Evolutionary conservation across 2,329 filamentous ascomycete species (phyloP).

Genomic region (Chrysosphaeria jannelii): DNA sequence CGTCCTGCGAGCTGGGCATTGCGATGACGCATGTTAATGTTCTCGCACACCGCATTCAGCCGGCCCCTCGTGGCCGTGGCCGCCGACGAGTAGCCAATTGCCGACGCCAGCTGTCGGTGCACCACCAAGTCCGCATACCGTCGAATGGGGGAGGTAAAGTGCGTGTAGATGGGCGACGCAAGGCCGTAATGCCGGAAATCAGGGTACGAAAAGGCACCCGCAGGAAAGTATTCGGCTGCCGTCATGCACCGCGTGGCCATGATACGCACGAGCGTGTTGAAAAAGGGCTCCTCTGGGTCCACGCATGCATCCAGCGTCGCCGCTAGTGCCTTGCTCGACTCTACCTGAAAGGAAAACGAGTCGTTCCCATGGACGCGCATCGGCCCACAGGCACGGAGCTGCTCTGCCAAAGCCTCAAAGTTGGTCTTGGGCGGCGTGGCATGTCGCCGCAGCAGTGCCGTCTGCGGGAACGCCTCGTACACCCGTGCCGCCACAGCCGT

Average conservation of each 20-base stretch:
- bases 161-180: constrained; percentile 89
- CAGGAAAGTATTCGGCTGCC: constrained; percentile 93
- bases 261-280: constrained; percentile 93
- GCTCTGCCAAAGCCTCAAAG: constrained; percentile 78
- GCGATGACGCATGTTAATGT: constrained; percentile 91
- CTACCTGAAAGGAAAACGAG: constrained; percentile 44
- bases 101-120: constrained; percentile 50
- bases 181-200: constrained; percentile 96
- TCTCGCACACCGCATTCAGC: constrained; percentile 82
- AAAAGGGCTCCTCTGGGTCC: constrained; percentile 63
- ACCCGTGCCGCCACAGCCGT: constrained; percentile 77
- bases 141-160: constrained; percentile 91
- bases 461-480: constrained; percentile 78
- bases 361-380: constrained; percentile 6
- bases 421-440: constrained; percentile 79
- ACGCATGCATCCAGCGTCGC: constrained; percentile 69
- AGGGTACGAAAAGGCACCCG: constrained; percentile 69
- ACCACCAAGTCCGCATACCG: constrained; percentile 92
- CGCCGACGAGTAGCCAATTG: constrained; percentile 81
- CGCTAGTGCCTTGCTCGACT: constrained; percentile 76
- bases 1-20: constrained; percentile 90
- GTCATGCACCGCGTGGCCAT: constrained; percentile 98
- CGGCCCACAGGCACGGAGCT: constrained; percentile 33
- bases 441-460: constrained; percentile 76
- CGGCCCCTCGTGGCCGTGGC: constrained; percentile 54